These are phyloP conservation scores for Phytophthora quininea DNA, from an alignment of 352 stramenopile genomes.

Conservation along the genomic window DNA sequence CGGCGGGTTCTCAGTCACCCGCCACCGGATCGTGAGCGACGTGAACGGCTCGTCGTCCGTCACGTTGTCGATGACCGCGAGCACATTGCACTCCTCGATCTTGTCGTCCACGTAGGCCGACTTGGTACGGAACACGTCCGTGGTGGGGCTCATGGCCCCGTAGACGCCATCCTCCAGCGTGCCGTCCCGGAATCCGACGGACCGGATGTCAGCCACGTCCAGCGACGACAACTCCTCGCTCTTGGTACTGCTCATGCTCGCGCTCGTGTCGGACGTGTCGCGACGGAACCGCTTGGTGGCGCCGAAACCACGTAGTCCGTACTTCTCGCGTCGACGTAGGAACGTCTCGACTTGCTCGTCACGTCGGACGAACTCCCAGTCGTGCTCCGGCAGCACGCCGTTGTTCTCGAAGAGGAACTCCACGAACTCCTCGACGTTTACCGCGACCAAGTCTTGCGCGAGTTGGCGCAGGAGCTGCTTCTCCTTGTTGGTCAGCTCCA, in stretches of 20 bases:
- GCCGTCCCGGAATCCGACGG: slow-evolving; percentile 29
- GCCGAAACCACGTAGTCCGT: slow-evolving; percentile 27
- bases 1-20: slow-evolving; percentile 33
- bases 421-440: slow-evolving; percentile 34
- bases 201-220: slow-evolving; percentile 33
- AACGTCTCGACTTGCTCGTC: slow-evolving; percentile 36
- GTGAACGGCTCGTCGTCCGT: slow-evolving; percentile 28
- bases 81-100: slow-evolving; percentile 34
- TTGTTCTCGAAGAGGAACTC: slow-evolving; percentile 35
- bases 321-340: slow-evolving; percentile 32
- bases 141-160: slow-evolving; percentile 36
- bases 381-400: slow-evolving; percentile 19
- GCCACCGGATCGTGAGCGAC: slow-evolving; percentile 26
- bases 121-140: slow-evolving; percentile 36
- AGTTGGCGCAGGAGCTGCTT: slow-evolving; percentile 28
- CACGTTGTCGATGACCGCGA: slow-evolving; percentile 37
- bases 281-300: slow-evolving; percentile 27
- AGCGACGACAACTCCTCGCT: slow-evolving; percentile 32
- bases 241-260: slow-evolving; percentile 32
- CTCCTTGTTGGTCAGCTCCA: slow-evolving; percentile 25
- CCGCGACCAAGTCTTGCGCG: slow-evolving; percentile 30
- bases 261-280: slow-evolving; percentile 27
- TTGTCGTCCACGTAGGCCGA: slow-evolving; percentile 37
- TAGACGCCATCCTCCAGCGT: slow-evolving; percentile 42
- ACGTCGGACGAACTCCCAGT: slow-evolving; percentile 34